Evolutionary conservation across 345 rosid species (phyloP).

Genomic region (Punica granatum): DNA sequence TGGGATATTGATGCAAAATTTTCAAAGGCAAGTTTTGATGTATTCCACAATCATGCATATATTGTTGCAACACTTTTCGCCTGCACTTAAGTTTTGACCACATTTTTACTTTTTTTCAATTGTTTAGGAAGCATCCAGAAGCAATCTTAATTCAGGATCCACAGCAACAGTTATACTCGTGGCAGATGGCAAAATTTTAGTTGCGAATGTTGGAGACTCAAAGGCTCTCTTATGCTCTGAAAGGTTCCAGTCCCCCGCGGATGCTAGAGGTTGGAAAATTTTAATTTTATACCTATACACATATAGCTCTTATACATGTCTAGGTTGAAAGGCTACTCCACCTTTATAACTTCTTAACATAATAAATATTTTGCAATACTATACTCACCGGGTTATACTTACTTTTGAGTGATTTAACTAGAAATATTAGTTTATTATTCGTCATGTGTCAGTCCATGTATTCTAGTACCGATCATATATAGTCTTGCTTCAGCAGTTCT

Average conservation of each 20-base stretch:
- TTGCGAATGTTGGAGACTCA: constrained; percentile 86
- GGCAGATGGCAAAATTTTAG: constrained; percentile 73
- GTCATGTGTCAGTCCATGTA: too few relatives aligned
- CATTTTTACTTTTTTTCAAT: constrained; percentile 11
- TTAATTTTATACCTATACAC: background rate
- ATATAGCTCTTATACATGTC: background rate
- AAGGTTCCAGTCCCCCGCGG: constrained; percentile 60
- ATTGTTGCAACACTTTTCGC: too few relatives aligned
- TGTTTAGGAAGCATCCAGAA: constrained; percentile 62
- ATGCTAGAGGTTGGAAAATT: constrained; percentile 62
- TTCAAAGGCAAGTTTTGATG: constrained; percentile 42
- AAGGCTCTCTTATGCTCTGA: constrained; percentile 90
- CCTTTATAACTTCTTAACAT: background rate
- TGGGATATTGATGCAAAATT: constrained; percentile 79
- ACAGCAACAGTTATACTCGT: constrained; percentile 65
- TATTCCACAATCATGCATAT: background rate
- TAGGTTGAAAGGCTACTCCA: background rate
- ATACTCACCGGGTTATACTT: too few relatives aligned
- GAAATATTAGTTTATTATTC: too few relatives aligned
- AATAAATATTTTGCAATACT: too few relatives aligned
- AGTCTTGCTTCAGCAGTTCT: background rate
- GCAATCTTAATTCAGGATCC: constrained; percentile 56
- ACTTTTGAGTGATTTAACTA: too few relatives aligned
- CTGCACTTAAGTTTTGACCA: too few relatives aligned
- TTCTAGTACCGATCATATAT: too few relatives aligned